Base-by-base conservation (phyloP, 192 early-diverging fungal genomes). In the Rhizoclosmatium sp. region DNA sequence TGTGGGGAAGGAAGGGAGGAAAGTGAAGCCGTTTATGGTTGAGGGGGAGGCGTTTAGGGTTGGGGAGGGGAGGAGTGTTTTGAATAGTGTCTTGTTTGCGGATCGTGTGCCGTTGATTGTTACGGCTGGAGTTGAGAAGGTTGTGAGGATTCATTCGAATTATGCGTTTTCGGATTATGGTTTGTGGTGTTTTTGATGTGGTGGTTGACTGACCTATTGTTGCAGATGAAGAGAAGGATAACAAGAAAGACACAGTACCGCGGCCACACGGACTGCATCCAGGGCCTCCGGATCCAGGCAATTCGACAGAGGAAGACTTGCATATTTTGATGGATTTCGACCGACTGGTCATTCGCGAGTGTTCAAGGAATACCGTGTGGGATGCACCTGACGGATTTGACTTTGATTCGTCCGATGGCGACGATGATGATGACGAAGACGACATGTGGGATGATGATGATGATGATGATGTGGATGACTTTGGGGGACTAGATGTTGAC, bases 51-150 rank as follows among this genome's bases (percentile, higher is more conserved):
- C 31, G 14, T 79, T 61, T 79, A n/a, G 56, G 0, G 2, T 79
- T 5, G 54, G 46, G 46, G 67, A 47, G 21, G 64, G 69, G 4
- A 44, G 76, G 56, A 78, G 65, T 46, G 51, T 78, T 41, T 64
- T 78, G 19, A 78, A 78, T 68, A 69, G 65, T 45, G 69, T 79
- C 59, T 31, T 47, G 16, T 79, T 79, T 41, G 48, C 71, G 59
- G 68, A 67, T 4, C 5, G 41, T 1, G 9, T 71, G 2, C 78
- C 78, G 1, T 39, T 79, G 39, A 79, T 79, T 42, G 78, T 61
- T 10, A 79, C 78, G 21, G 78, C 78, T 1, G 78, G 78, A 19
- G 78, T 79, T 10, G 78, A 79, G 45, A 79, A 79, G 39, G 46
- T 79, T 46, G 78, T 79, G 5, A 47, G 78, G 7, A 44, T 79